Base-by-base conservation (phyloP, 148 eudicot genomes). In the Nepenthes mirabilis region DNA sequence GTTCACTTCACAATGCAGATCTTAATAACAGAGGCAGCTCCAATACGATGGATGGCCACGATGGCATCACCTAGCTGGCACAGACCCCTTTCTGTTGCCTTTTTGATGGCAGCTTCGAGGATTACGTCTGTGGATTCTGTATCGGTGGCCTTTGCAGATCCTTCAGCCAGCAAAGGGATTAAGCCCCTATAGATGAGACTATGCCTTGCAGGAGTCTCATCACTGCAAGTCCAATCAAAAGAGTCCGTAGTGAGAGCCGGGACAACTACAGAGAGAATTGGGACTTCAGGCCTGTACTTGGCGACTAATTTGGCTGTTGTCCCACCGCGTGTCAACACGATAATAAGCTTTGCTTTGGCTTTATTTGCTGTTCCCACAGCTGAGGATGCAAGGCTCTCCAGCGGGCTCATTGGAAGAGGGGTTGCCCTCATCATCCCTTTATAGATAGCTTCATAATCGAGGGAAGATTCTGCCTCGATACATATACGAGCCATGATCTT, bases 111-210 rank as follows among this genome's bases (percentile, higher is more conserved):
- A 14, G 86, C 88, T 56, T 85, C 86, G 55, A 88, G 62, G 36
- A 88, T 88, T 48, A 80, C 96, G 65, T 88, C 96, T 3, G 96
- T 88, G 3, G 96, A 88, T 73, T 88, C 96, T 0, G 91, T 78
- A 63, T 88, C 96, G 6, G 96, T 88, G 1, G 96, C 96, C 75
- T 85, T 88, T 6, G 96, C 91, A 6, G 96, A 88, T 11, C 91
- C 96, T 62, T 88, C 96, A 2, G 91, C 96, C 64, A 88, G 79
- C 11, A 80, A 66, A 14, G 96, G 96, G 14, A 88, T 85, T 69
- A 88, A 62, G 12, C 89, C 89, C 34, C 85, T 72, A 77, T 83
- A 74, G 2, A 83, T 70, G n/a, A 83, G 74, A 70, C 89, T 80
- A 50, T 83, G 89, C 79, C 89, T 78, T 13, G 89, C 89, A 33